Base-by-base conservation (phyloP, 148 eudicot species). In the Pharnaceum exiguum region DNA sequence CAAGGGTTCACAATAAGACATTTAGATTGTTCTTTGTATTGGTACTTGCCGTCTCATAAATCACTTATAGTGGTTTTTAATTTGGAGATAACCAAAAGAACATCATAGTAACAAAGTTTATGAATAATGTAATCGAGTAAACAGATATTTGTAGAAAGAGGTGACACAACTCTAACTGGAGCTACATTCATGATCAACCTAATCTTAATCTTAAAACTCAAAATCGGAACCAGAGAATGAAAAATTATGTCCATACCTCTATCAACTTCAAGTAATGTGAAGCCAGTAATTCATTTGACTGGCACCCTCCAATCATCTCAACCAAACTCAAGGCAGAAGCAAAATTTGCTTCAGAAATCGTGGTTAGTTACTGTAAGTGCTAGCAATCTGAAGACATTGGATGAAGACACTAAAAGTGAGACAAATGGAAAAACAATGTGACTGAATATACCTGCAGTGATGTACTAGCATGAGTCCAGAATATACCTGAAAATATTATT, bases 401-500 rank as follows among this genome's bases (percentile, higher is more conserved):
- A 57, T 39, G 16, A 8, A 25, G n/a, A 11, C 12, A 38, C 60
- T 1, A 26, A n/a, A 27, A 16, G 22, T 27, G 26, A 29, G 6
- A 5, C 24, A 51, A 42, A 36, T 21, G 27, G 27, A 8, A 27
- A n/a, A 17, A 44, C n/a, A 30, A 21, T 28, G 42, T 51, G 7
- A 28, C 17, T 23, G 36, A 61, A 10, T 28, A 23, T 45, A 30
- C 24, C 26, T 51, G 40, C 42, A 46, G 24, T 10, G 16, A 12
- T 46, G 27, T 15, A 5, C 10, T 7, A 46, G 36, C 31, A 24
- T 63, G 48, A 21, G 30, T 54, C 11, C 26, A 23, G 24, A 19
- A 46, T 61, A 8, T 63, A 62, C 69, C 69, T 70, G 52, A 51
- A 57, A 42, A 57, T 51, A 50, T 26, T 18, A 16, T 44, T 16